These are phyloP conservation scores for Metschnikowia cerradonensis DNA, from an alignment of 805 yeast species.

Conservation along the genomic window DNA sequence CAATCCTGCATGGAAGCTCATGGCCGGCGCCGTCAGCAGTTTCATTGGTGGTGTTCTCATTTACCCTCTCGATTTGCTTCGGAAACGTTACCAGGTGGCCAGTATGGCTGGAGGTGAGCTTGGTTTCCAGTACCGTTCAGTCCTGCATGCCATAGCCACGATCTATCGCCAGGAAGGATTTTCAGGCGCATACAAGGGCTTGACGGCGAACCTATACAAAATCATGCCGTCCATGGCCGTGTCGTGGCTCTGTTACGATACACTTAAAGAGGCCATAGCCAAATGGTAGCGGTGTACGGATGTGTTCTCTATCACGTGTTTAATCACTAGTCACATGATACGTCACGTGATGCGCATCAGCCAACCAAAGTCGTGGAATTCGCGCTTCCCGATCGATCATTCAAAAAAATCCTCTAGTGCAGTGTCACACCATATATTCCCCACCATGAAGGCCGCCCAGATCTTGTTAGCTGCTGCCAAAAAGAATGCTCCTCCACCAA, in stretches of 20 bases:
- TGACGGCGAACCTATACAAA: conserved; percentile 78
- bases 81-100: conserved; percentile 89
- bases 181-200: conserved; percentile 66
- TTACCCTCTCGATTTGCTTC: conserved; percentile 84
- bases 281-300: conserved; percentile 23
- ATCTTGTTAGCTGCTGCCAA: conserved; percentile 40
- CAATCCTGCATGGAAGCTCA: conserved; percentile 53
- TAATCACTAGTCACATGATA: neutral
- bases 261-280: conserved; percentile 47
- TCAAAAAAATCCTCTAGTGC: conserved; percentile 3
- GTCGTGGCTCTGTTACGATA: conserved; percentile 84
- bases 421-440: neutral
- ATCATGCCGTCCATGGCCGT: conserved; percentile 96
- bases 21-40: conserved; percentile 83
- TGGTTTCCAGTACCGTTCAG: conserved; percentile 80
- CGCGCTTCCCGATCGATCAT: conserved; percentile 11
- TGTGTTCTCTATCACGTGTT: neutral
- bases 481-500: conserved; percentile 20
- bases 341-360: conserved; percentile 2
- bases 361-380: conserved; percentile 17
- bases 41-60: conserved; percentile 87
- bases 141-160: conserved; percentile 64
- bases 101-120: conserved; percentile 72
- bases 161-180: conserved; percentile 74
- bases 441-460: conserved; percentile 37